Base-by-base conservation (phyloP, 805 yeast genomes). In the Cyberlindnera maclurae region DNA sequence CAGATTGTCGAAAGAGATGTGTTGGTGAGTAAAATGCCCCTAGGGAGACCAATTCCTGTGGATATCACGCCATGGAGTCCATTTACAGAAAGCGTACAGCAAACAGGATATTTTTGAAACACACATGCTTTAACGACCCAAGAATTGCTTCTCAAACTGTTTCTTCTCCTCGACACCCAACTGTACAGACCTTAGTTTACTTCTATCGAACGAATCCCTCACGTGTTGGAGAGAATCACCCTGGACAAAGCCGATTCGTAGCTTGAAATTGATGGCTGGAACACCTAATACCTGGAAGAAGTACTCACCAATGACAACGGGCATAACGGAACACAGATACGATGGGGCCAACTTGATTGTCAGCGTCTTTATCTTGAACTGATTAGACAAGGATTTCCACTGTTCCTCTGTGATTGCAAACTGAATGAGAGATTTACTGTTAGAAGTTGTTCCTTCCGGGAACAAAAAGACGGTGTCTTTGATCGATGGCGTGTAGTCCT, bases 401-500 rank as follows among this genome's bases (percentile, higher is more conserved):
- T 3, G 10, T 5, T 15, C 12, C 10, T 31, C 33, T 11, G 18
- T 9, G 15, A 17, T 16, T 9, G 11, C 18, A 39, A 83, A 72
- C 3, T 86, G 77, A 44, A 89, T 66, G 1, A 89, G 54, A 0
- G 88, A 78, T 44, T 79, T 78, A 36, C 94, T 93, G 55, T 89
- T 90, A 0, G 95, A 77, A 0, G 95, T 70, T 0, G 95, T 84
- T 0, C 95, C 95, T 53, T 88, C 97, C 3, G 80, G 68, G 41
- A 87, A 76, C 16, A 82, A 48, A 37, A 71, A 79, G 4, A 77
- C 67, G 0, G 67, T 62, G 31, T 71, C 68, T n/a, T 67, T 64
- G 4, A 57, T 54, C 6, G 26, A 12, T 15, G 15, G 8, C 8
- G 17, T 18, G 12, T 20, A 22, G 11, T 15, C 18, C 4, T 17